phyloP scores from a whole-genome alignment of 2,329 filamentous ascomycete species.

The Scortechinia acanthostroma region DNA sequence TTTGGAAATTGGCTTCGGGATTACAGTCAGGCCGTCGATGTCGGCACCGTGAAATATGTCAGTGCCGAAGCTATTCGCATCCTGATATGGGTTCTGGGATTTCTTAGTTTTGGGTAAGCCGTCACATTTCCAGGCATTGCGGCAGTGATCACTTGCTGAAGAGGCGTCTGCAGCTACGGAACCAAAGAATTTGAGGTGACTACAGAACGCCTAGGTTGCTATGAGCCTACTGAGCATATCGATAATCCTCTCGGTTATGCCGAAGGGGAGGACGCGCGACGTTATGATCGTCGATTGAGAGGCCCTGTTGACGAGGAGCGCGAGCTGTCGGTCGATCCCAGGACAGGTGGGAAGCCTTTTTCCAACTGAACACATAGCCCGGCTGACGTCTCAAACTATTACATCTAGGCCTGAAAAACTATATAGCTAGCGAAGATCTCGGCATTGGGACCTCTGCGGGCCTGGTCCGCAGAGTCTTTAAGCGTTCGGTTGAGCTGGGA shows the following conservation, averaged over 20 bases:
- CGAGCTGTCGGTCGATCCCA: constrained; percentile 17
- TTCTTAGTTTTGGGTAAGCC: constrained; percentile 47
- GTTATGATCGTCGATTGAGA: constrained; percentile 15
- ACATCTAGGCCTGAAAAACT: constrained; percentile 12
- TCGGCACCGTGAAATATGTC: constrained; percentile 40
- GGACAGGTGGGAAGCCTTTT: constrained; percentile 13
- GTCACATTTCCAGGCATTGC: neutral
- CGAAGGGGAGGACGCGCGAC: constrained; percentile 12
- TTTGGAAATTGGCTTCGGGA: constrained; percentile 38
- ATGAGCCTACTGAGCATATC: constrained; percentile 43
- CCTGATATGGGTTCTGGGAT: constrained; percentile 43
- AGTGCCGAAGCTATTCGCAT: constrained; percentile 42
- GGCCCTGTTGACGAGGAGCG: constrained; percentile 14
- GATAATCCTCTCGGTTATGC: constrained; percentile 31
- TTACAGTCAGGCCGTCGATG: constrained; percentile 45
- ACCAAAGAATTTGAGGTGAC: constrained; percentile 49
- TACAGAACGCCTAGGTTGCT: constrained; percentile 36
- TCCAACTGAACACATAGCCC: neutral
- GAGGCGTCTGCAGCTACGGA: neutral
- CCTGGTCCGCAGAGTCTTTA: constrained; percentile 15
- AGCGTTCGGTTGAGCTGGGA: constrained; percentile 13
- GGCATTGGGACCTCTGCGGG: constrained; percentile 17
- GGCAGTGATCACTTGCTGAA: neutral
- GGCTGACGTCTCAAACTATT: too few relatives aligned
- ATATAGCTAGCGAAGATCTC: constrained; percentile 15